These are phyloP conservation scores for Leishmania tarentolae DNA, from an alignment of 208 protist species.

Conservation along the genomic window DNA sequence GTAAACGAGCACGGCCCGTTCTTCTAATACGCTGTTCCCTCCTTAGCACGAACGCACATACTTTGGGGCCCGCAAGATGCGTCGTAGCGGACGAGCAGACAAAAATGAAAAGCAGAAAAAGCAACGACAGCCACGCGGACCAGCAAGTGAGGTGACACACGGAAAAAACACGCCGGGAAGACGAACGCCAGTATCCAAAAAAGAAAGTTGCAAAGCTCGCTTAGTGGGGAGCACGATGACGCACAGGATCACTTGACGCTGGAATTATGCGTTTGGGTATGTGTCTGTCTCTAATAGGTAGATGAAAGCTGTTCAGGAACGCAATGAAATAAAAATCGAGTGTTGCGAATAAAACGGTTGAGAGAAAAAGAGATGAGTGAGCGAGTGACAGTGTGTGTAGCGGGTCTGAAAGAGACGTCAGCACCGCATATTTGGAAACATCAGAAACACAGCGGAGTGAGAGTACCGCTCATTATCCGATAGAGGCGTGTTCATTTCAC, in stretches of 20 bases:
- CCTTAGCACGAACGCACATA: neutral
- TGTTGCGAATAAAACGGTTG: neutral
- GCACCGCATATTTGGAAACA: neutral
- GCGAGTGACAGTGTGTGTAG: neutral
- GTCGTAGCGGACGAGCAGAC: neutral
- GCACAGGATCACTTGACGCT: neutral
- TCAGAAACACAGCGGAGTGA: slow-evolving; percentile 6
- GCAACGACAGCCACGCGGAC: neutral
- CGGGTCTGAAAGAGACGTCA: too few relatives aligned
- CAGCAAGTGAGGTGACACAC: neutral
- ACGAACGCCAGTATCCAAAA: neutral
- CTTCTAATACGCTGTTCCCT: neutral
- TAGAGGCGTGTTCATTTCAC: neutral
- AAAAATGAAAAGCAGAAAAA: neutral
- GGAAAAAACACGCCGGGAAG: neutral
- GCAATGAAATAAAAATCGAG: neutral
- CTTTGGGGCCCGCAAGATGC: neutral
- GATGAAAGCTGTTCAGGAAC: neutral
- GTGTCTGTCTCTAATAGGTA: neutral
- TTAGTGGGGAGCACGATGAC: neutral
- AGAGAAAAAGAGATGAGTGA: neutral
- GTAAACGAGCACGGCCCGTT: neutral
- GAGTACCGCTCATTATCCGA: neutral
- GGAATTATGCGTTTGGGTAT: neutral
- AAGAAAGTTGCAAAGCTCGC: neutral